Conservation (phyloP, 2,329 filamentous ascomycete species). For the Arachnomyces sp. region DNA sequence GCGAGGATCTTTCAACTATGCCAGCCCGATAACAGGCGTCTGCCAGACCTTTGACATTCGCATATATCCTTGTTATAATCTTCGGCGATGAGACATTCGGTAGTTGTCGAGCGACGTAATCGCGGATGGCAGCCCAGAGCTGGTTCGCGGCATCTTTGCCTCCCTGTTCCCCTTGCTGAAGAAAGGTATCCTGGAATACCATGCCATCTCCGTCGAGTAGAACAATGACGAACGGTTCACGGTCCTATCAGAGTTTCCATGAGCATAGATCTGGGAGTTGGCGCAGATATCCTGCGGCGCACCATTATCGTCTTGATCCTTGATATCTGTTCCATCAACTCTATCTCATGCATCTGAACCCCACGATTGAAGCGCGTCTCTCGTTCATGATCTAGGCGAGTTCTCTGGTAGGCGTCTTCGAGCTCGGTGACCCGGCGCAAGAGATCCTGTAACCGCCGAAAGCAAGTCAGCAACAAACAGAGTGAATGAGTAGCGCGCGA, state of each 20-base stretch:
- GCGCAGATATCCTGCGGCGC: slow-evolving; percentile 8
- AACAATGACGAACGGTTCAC: slow-evolving; percentile 46
- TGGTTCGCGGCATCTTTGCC: slow-evolving; percentile 45
- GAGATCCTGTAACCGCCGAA: slow-evolving; percentile 31
- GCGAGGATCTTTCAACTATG: slow-evolving; percentile 32
- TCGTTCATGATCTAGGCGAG: slow-evolving; percentile 38
- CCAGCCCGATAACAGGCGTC: slow-evolving; percentile 41
- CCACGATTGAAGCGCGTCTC: slow-evolving; percentile 41
- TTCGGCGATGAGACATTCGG: slow-evolving; percentile 37
- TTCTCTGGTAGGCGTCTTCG: slow-evolving; percentile 36
- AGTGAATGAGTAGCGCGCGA: slow-evolving; percentile 1
- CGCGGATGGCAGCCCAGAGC: slow-evolving; percentile 36
- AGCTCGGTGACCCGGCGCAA: slow-evolving; percentile 36
- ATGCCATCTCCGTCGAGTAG: slow-evolving; percentile 50
- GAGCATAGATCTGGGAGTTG: background rate
- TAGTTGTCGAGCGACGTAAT: slow-evolving; percentile 36
- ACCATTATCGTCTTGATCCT: slow-evolving; percentile 40
- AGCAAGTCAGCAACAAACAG: slow-evolving; percentile 4
- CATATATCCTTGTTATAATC: slow-evolving; percentile 46
- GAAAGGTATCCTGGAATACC: slow-evolving; percentile 45
- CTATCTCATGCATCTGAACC: slow-evolving; percentile 39
- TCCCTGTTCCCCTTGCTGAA: slow-evolving; percentile 44
- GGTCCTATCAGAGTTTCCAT: slow-evolving; percentile 28
- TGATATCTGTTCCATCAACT: slow-evolving; percentile 39
- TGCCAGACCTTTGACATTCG: slow-evolving; percentile 44